Evolutionary conservation across 768 basidiomycete genomes (phyloP), one percentile per base, ranked within the genome.

Genomic region (Saitozyma podzolica): DNA sequence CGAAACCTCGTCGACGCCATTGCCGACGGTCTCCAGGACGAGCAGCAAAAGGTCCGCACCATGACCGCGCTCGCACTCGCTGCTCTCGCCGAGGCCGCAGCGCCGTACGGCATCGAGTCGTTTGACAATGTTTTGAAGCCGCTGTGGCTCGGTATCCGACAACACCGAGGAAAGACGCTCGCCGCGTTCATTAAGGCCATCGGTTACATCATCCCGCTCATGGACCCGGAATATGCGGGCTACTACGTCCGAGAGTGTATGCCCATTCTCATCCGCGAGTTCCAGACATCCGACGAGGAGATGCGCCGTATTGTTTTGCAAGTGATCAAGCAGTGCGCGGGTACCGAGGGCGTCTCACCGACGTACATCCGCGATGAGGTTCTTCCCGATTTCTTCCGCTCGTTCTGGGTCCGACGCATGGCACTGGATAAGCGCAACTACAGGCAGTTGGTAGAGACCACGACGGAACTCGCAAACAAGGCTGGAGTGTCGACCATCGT

Each of bases 241-340:
- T 98, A 98, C 82, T 99, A 99, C 80, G 97, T 94, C 53, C 95
- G 95, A 81, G 95, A 97, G 83, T 78, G 78, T 71, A 79, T 80
- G 66, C 80, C 80, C 2, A 79, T 80, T 57, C 64, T 80, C n/a
- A 80, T 80, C 66, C 92, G 96, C 75, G 95, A 97, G 82, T 98
- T 97, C 83, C 93, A 95, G 79, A 96, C 94, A 7, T 95, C 95
- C 9, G 96, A 99, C 78, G 96, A 99, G 80, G 96, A 99, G 83
- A 99, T 99, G 96, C 95, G 98, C 86, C 96, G 98, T 84, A 98
- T 98, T 68, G 96, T 99, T 6, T 82, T 99, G 55, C 98, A 98
- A 80, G 96, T 99, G 60, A 94, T 98, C 72, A 96, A 98, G 81
- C 96, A 98, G 79, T 98, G 96, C 75, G 92, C 96, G 40, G 91